These are phyloP conservation scores for Tricholomella constricta DNA, from an alignment of 768 basidiomycete genomes.

Conservation along the genomic window DNA sequence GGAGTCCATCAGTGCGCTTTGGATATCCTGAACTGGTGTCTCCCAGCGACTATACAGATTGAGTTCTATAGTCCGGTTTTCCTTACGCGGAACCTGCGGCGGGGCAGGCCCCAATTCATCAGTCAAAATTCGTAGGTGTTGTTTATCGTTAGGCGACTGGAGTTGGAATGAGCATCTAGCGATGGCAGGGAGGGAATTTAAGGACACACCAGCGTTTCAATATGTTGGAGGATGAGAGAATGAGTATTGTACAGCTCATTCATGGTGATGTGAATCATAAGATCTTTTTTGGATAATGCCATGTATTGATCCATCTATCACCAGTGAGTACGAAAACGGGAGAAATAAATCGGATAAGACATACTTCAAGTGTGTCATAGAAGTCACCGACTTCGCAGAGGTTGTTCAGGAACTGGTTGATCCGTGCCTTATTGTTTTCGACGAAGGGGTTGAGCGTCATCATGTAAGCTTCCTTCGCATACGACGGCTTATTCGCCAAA, in stretches of 20 bases:
- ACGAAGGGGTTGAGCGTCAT: conserved; percentile 98
- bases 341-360: conserved; percentile 17
- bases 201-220: conserved; percentile 82
- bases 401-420: conserved; percentile 95
- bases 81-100: conserved; percentile 94
- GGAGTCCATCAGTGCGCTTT: conserved; percentile 94
- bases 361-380: conserved; percentile 95
- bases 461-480: conserved; percentile 98
- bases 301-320: conserved; percentile 99
- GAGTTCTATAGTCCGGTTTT: conserved; percentile 93
- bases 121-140: conserved; percentile 93
- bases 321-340: not conserved
- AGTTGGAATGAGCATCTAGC: conserved; percentile 2
- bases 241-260: conserved; percentile 99
- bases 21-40: conserved; percentile 96
- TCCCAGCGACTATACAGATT: conserved; percentile 98
- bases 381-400: conserved; percentile 99
- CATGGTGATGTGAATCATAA: conserved; percentile 96
- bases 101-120: conserved; percentile 96
- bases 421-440: conserved; percentile 96
- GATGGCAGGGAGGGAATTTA: not conserved
- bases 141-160: conserved; percentile 96
- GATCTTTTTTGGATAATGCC: conserved; percentile 98
- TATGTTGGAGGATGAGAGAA: conserved; percentile 90
- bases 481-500: conserved; percentile 97